Percentiles rank a stretch among this genome's conserved stretches.
Conservation (phyloP, 176 grass and related monocot species). For the Tillandsia leiboldiana region DNA sequence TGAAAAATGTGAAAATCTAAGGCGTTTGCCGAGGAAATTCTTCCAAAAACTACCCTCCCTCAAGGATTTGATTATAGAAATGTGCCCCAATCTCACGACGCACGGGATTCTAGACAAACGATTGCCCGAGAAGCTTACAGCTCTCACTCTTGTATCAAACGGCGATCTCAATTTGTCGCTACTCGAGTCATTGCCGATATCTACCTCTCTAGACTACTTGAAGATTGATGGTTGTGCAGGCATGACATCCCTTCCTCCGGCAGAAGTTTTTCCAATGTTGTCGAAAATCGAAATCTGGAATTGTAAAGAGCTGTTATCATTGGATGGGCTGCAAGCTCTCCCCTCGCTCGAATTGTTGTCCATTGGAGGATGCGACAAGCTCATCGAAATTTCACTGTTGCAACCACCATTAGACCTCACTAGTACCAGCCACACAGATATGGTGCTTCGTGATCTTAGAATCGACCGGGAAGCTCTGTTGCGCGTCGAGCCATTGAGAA, state of each 20-base stretch:
- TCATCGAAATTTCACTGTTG: too few relatives aligned
- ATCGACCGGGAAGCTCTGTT: too few relatives aligned
- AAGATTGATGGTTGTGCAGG: background rate
- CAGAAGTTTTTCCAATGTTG: slow-evolving; percentile 12
- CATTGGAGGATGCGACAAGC: too few relatives aligned
- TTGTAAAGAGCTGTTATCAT: slow-evolving; percentile 9
- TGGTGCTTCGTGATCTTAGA: too few relatives aligned
- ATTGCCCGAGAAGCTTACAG: background rate
- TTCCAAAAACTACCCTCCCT: slow-evolving; percentile 4
- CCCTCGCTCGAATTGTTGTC: too few relatives aligned
- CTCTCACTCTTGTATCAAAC: background rate
- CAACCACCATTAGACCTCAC: too few relatives aligned
- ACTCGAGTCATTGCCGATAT: background rate
- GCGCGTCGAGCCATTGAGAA: too few relatives aligned
- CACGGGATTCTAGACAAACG: background rate
- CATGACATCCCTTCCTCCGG: slow-evolving; percentile 11
- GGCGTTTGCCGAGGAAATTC: background rate
- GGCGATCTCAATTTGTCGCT: background rate
- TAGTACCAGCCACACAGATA: too few relatives aligned
- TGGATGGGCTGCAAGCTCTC: slow-evolving; percentile 21
- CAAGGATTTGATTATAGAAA: background rate
- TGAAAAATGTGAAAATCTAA: slow-evolving; percentile 10
- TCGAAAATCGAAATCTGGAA: background rate
- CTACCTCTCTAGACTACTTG: slow-evolving; percentile 8
- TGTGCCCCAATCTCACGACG: slow-evolving; percentile 10